Base-by-base conservation (phyloP, 768 basidiomycete genomes). In the Suillus luteus region DNA sequence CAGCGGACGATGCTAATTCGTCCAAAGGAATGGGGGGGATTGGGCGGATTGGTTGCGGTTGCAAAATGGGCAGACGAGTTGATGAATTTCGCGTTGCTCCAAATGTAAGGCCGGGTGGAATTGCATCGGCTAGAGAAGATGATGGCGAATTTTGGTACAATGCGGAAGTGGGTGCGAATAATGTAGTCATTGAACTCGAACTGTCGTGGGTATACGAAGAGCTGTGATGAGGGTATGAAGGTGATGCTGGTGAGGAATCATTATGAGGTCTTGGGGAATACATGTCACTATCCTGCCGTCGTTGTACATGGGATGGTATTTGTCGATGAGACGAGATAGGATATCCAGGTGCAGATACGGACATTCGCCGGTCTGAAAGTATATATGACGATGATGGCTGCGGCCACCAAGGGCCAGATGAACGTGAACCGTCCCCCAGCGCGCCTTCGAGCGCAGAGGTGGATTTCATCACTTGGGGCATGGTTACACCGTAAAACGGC, bases 1-100 rank as follows among this genome's bases (percentile, higher is more conserved):
- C 59, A 1, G 72, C 72, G 12, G 62, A 62, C 7, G 67, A 67
- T 1, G 76, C 40, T 62, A 75, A 69, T 1, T 76, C 74, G 2
- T 67, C 69, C 31, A 75, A 59, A 15, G 76, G 76, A 55, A 75
- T 75, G 10, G 70, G 76, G 10, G 74, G 74, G 63, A 75, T 75
- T 1, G 76, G 76, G 0, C 74, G 74, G 48, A 75, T 76, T 58
- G 74, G 74, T 64, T 75, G 74, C 0, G 74, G 74, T 60, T 75
- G 74, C 2, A 71, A 24, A 24, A 75, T 75, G n/a, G 74, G 76
- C 17, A 75, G 24, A 10, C 27, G 73, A 35, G 44, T 49, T 17
- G 63, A 44, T 38, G 59, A 51, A 60, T 63, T 60, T 62, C 69
- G 67, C 61, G 69, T 64, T 14, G 46, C 62, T 54, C 66, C 64